phyloP scores from a whole-genome alignment of 148 eudicot genomes.

The Fallopia convolvulus region DNA sequence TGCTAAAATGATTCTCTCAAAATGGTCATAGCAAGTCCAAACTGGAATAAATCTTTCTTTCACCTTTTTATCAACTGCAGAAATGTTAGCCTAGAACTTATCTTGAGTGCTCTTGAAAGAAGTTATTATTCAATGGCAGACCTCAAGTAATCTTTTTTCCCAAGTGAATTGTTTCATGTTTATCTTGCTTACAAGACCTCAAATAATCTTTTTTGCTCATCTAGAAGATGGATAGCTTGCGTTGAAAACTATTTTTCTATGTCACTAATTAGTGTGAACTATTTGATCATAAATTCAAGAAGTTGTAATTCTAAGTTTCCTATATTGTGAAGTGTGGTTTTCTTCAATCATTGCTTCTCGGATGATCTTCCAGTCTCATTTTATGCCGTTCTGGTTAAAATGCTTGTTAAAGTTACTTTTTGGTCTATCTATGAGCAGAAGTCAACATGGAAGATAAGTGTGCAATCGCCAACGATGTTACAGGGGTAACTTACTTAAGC shows the following conservation, averaged over 20 bases:
- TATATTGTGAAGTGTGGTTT: neutral
- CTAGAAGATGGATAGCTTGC: too few relatives aligned
- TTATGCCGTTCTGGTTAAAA: neutral
- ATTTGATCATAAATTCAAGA: neutral
- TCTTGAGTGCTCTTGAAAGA: too few relatives aligned
- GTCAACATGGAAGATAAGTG: slow-evolving; percentile 20
- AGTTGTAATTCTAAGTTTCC: neutral
- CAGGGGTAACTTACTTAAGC: slow-evolving; percentile 26
- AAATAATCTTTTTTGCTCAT: too few relatives aligned
- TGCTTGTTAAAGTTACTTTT: neutral
- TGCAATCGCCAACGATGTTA: slow-evolving; percentile 41
- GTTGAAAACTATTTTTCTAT: too few relatives aligned
- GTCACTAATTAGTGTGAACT: neutral
- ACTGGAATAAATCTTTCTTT: too few relatives aligned
- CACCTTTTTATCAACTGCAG: neutral
- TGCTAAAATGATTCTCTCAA: too few relatives aligned
- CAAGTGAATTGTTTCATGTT: neutral
- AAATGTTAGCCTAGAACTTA: neutral
- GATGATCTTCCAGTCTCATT: neutral
- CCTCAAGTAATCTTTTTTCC: neutral
- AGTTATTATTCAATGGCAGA: neutral
- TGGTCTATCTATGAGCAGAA: neutral
- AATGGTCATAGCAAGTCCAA: too few relatives aligned
- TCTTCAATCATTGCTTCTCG: neutral
- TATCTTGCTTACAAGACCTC: neutral